These are phyloP conservation scores for Stemphylium vesicarium DNA, from an alignment of 2,329 filamentous ascomycete species.

Conservation along the genomic window DNA sequence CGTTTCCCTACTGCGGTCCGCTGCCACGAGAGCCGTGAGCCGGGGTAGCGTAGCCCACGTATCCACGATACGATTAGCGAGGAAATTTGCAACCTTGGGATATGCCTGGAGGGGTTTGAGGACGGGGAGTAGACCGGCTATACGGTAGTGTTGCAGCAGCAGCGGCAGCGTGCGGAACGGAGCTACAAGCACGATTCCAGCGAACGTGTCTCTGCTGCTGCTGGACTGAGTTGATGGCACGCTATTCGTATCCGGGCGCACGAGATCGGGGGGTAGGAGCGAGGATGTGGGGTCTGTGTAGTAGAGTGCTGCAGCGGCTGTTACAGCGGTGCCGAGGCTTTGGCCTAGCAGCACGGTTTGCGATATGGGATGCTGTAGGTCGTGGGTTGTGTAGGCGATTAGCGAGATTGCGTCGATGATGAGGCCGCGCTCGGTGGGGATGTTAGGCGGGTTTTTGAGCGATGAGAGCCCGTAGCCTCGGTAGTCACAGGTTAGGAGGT, in stretches of 20 bases:
- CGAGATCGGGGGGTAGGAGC: constrained; percentile 25
- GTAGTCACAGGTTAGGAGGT: constrained; percentile 90
- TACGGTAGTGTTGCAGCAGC: constrained; percentile 77
- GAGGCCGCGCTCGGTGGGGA: constrained; percentile 78
- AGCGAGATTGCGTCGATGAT: constrained; percentile 78
- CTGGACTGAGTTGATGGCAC: neutral
- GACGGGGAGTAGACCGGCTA: constrained; percentile 78
- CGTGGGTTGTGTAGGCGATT: constrained; percentile 73
- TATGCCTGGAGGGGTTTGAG: constrained; percentile 75
- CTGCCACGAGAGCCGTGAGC: constrained; percentile 58
- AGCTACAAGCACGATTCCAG: constrained; percentile 78
- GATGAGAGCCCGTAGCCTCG: constrained; percentile 84
- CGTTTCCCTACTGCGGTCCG: neutral
- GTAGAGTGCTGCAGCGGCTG: constrained; percentile 73
- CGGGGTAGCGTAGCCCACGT: constrained; percentile 77
- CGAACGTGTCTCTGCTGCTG: constrained; percentile 58
- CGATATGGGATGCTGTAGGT: constrained; percentile 68
- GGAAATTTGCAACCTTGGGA: constrained; percentile 66
- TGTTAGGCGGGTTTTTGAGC: constrained; percentile 57
- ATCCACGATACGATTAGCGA: constrained; percentile 73
- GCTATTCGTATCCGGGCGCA: constrained; percentile 29
- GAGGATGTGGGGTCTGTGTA: constrained; percentile 58
- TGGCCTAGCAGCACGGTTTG: constrained; percentile 85
- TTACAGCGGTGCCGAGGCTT: constrained; percentile 86
- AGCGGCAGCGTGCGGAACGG: constrained; percentile 77